Percentiles rank a stretch among this genome's conserved stretches.
Conservation (phyloP, 2,329 filamentous ascomycete species). For the Juglanconis sp. region DNA sequence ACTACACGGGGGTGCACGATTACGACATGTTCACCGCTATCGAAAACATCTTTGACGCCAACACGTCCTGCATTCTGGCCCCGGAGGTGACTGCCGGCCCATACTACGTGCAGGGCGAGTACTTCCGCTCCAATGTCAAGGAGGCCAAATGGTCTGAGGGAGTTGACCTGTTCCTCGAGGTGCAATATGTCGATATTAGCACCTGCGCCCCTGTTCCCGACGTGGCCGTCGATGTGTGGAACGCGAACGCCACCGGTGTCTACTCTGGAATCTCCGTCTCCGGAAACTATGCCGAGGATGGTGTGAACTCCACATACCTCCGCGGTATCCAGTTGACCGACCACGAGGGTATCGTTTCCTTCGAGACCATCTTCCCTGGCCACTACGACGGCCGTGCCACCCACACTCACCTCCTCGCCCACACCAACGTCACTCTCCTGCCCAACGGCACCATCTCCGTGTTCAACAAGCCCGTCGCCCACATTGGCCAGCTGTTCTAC, state of each 20-base stretch:
- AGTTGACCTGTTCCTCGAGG: conserved; percentile 37
- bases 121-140: conserved; percentile 41
- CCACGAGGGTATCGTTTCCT: conserved; percentile 13
- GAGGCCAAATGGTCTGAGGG: conserved; percentile 37
- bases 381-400: conserved; percentile 17
- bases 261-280: conserved; percentile 32
- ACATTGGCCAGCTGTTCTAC: conserved; percentile 33
- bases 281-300: conserved; percentile 22
- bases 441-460: conserved; percentile 28
- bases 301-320: conserved; percentile 16
- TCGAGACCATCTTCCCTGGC: conserved; percentile 19
- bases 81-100: conserved; percentile 34
- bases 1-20: conserved; percentile 26
- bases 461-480: conserved; percentile 25
- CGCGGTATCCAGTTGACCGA: conserved; percentile 18
- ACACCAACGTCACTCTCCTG: conserved; percentile 26
- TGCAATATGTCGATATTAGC: conserved; percentile 32
- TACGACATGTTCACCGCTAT: conserved; percentile 32
- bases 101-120: conserved; percentile 40
- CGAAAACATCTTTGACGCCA: conserved; percentile 31
- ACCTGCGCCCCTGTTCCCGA: conserved; percentile 42
- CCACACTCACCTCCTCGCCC: conserved; percentile 23
- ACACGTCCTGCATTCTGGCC: conserved; percentile 33
- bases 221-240: conserved; percentile 44
- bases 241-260: conserved; percentile 38